Evolutionary conservation across 202 grass and related monocot genomes (phyloP), one percentile per base, ranked within the genome.

Genomic region (Dendrocalamus latiflorus): DNA sequence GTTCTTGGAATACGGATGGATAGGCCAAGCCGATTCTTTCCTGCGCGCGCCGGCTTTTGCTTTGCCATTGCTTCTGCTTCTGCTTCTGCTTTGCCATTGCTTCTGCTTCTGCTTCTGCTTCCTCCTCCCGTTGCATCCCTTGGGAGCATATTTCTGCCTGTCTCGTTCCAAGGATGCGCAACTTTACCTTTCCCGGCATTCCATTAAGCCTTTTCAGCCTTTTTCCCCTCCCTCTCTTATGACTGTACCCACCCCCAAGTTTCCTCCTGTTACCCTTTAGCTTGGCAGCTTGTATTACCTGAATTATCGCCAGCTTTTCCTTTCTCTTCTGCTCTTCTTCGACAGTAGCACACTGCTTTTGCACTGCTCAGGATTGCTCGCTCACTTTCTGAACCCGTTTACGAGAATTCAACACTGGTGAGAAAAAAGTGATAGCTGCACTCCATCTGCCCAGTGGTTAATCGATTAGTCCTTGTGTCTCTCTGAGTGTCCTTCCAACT

Each of bases 111-210:
- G n/a, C n/a, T n/a, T 61, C 38, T 13, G 14, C 24, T 44, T 78
- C 57, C 24, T 53, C 15, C 30, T 72, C 26, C 26, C 17, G 9
- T 9, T 34, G 6, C 9, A 6, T n/a, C 9, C 65, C 26, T 79
- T 60, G 50, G 38, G 22, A 38, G 60, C 64, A 61, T 68, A 62
- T 65, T 55, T 63, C 59, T 12, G 51, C 26, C 68, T 74, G 86
- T 86, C 90, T 88, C 78, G 6, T 88, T 83, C 78, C 82, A 62
- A 79, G 72, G 82, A 91, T 76, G 82, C 86, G 79, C 68, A 78
- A 12, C 86, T 86, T 91, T 88, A 49, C 83, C 86, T 88, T n/a
- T 85, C 74, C 74, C 74, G 37, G n/a, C n/a, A n/a, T n/a, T 73
- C 72, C 75, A n/a, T 3, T 61, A 14, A 4, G 33, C 79, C 47